phyloP scores from a whole-genome alignment of 208 protist species.

The Acanthamoeba healyi region DNA sequence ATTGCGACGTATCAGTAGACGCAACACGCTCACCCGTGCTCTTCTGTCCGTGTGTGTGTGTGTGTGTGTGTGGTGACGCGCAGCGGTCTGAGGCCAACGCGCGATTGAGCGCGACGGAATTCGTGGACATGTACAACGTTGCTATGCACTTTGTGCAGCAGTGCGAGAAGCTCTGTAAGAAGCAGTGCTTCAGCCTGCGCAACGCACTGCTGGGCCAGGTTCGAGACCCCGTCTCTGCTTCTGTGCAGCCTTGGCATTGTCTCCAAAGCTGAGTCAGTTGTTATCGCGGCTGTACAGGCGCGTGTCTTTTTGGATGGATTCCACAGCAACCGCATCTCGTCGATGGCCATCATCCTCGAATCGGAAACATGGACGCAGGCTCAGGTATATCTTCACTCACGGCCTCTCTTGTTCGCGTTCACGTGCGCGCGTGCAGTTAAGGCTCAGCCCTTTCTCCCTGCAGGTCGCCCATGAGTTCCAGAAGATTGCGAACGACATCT shows the following conservation, averaged over 20 bases:
- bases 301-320: constrained; percentile 58
- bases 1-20: too few species aligned
- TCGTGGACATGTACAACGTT: constrained; percentile 57
- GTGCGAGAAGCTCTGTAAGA: constrained; percentile 55
- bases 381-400: background rate
- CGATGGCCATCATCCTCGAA: constrained; percentile 72
- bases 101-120: constrained; percentile 41
- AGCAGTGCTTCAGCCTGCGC: constrained; percentile 65
- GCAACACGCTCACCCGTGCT: background rate
- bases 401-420: too few species aligned
- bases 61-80: background rate
- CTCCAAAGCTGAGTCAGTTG: too few species aligned
- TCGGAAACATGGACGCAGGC: constrained; percentile 66
- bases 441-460: too few species aligned
- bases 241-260: too few species aligned
- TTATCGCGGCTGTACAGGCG: background rate
- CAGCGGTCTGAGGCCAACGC: constrained; percentile 40
- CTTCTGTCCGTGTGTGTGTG: too few species aligned
- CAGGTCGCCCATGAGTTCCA: constrained; percentile 73
- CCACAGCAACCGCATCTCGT: constrained; percentile 61
- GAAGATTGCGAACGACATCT: constrained; percentile 31
- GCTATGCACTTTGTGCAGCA: constrained; percentile 56
- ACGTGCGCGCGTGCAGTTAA: too few species aligned
- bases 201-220: constrained; percentile 43
- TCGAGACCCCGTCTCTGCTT: background rate